Base-by-base conservation (phyloP, 176 grass and related monocot genomes). In the Triticum turgidum region DNA sequence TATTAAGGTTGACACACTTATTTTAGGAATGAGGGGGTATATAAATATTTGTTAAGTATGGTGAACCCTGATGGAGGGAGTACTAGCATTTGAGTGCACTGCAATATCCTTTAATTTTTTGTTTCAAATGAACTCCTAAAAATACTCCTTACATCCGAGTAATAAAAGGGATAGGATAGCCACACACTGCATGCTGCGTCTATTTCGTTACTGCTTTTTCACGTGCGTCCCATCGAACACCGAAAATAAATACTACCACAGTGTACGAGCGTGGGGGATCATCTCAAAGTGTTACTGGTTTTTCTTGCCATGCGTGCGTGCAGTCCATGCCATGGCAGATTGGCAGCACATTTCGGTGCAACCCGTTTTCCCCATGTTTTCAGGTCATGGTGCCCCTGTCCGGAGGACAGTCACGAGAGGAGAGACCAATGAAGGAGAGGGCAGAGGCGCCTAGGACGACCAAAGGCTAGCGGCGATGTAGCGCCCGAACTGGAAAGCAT, bases 401-500 rank as follows among this genome's bases (percentile, higher is more conserved):
- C 32, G 65, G 65, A 15, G 5, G 21, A 45, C n/a, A 12, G 71
- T 76, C 73, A 76, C 73, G 73, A 17, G 51, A 51, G 4, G 13
- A 18, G 73, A 9, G 15, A 54, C 5, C 49, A 17, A 52, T 11
- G 47, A 1, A 51, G 47, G 18, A 0, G 0, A 3, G 6, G 51
- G 54, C 59, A 62, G 59, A 62, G 59, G n/a, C 21, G 21, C 67
- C 21, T 90, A 90, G 79, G 88, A 20, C 86, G 86, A 86, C 90
- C 49, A 88, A 71, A 70, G 86, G 51, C 86, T 88, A 91, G 5
- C 21, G 30, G 47, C 64, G 37, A 7, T 85, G 82, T 75, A 71
- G 86, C 89, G 82, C 90, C 86, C 44, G 51, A 91, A 91, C 44
- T 78, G 86, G 90, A 82, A 91, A 78, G 82, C 78, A 49, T 12